Percentiles rank a stretch among this genome's conserved stretches.
Evolutionary conservation across 2,329 filamentous ascomycete species (phyloP).

Genomic region (Fusarium succisae): DNA sequence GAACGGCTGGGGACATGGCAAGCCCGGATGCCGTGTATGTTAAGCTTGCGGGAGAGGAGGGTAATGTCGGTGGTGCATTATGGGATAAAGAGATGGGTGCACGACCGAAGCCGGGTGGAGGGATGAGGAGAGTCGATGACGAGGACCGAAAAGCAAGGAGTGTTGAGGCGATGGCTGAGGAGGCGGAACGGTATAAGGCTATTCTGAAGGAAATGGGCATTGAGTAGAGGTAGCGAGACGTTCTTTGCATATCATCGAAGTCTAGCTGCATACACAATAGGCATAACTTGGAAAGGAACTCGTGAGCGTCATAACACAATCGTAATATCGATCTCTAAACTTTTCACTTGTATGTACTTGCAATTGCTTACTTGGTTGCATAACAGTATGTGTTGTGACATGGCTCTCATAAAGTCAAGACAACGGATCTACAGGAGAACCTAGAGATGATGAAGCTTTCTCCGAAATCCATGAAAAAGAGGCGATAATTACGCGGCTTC

Average conservation of each 20-base stretch:
- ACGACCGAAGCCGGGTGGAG: slow-evolving; percentile 61
- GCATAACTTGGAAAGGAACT: background rate
- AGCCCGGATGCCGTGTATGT: slow-evolving; percentile 79
- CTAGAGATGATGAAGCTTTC: background rate
- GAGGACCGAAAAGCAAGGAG: slow-evolving; percentile 72
- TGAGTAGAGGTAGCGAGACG: slow-evolving; percentile 21
- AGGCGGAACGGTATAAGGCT: slow-evolving; percentile 74
- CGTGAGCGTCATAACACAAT: background rate
- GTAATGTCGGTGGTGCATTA: slow-evolving; percentile 79
- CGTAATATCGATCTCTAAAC: background rate
- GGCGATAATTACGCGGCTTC: background rate
- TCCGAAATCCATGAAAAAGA: background rate
- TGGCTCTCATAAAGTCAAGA: too few relatives aligned
- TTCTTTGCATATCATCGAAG: background rate
- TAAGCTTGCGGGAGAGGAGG: slow-evolving; percentile 83
- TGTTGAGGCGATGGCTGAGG: slow-evolving; percentile 79
- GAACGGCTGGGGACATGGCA: slow-evolving; percentile 65
- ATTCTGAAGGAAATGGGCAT: slow-evolving; percentile 57
- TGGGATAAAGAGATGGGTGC: slow-evolving; percentile 57
- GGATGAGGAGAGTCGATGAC: slow-evolving; percentile 77
- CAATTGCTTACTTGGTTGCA: background rate
- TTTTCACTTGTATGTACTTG: background rate
- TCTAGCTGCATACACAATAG: background rate
- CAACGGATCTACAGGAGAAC: background rate
- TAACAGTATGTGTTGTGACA: background rate